Evolutionary conservation across 768 basidiomycete genomes (phyloP).

Genomic region (Auricularia heimuer): DNA sequence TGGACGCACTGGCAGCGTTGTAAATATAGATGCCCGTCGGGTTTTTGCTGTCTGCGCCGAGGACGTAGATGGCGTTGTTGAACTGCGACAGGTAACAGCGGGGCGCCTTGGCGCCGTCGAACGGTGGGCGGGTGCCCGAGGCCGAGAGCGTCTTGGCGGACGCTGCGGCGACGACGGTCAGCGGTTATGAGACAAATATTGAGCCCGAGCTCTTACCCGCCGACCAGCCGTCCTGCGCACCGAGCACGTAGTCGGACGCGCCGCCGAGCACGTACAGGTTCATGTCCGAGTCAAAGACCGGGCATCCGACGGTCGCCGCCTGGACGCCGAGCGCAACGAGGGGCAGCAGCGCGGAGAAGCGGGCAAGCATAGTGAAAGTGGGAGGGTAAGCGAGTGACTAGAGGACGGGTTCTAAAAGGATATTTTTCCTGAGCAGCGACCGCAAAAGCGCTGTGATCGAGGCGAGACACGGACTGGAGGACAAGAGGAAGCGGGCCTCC

Average conservation of each 20-base stretch:
- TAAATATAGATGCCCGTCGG: constrained; percentile 71
- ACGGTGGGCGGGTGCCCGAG: constrained; percentile 26
- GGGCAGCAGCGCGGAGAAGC: not conserved
- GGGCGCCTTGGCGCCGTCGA: constrained; percentile 50
- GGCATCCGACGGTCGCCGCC: constrained; percentile 29
- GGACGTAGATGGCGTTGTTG: constrained; percentile 75
- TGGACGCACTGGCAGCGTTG: constrained; percentile 36
- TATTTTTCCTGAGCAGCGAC: too few relatives aligned
- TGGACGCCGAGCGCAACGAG: not conserved
- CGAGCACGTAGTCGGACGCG: constrained; percentile 77
- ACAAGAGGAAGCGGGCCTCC: too few relatives aligned
- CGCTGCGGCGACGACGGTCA: constrained; percentile 22
- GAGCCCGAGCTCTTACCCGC: constrained; percentile 29
- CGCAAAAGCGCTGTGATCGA: too few relatives aligned
- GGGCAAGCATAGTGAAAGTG: too few relatives aligned
- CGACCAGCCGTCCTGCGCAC: constrained; percentile 56
- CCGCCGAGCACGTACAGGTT: constrained; percentile 82
- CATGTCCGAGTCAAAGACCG: constrained; percentile 71
- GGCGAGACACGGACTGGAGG: too few relatives aligned
- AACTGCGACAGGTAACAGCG: constrained; percentile 57
- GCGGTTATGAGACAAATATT: not conserved
- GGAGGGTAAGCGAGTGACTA: too few relatives aligned
- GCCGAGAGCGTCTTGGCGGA: not conserved
- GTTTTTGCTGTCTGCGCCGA: constrained; percentile 65
- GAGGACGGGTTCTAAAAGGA: too few relatives aligned